These are phyloP conservation scores for Yamadazyma dendronema DNA, from an alignment of 1,139 yeast genomes.

Conservation along the genomic window DNA sequence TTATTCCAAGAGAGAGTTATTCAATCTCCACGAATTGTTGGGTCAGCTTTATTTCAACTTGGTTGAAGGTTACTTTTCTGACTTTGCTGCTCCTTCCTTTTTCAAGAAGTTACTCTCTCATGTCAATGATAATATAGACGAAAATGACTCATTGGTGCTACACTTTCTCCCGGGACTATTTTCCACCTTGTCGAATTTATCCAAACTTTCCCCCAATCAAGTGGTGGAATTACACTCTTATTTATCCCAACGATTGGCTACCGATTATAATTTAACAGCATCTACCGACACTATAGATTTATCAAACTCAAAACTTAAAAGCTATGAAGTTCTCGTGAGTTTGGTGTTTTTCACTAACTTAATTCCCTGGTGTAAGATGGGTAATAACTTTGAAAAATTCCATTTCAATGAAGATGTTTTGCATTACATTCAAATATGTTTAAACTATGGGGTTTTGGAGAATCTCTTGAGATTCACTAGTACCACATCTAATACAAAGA, in stretches of 20 bases:
- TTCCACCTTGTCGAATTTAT: conserved; percentile 34
- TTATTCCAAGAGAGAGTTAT: conserved; percentile 60
- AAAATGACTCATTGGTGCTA: conserved; percentile 60
- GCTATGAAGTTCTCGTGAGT: conserved; percentile 45
- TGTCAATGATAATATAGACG: conserved; percentile 38
- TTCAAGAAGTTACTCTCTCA: conserved; percentile 36
- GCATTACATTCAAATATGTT: conserved; percentile 36
- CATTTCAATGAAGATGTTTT: conserved; percentile 48
- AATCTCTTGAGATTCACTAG: conserved; percentile 69
- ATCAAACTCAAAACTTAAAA: conserved; percentile 52
- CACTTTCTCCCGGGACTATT: conserved; percentile 69
- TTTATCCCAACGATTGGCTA: conserved; percentile 18
- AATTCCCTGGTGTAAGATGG: conserved; percentile 67
- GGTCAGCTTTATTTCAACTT: conserved; percentile 63
- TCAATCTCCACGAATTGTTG: conserved; percentile 67
- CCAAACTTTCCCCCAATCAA: conserved; percentile 18
- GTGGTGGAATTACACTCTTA: conserved; percentile 29
- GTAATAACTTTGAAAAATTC: conserved; percentile 47
- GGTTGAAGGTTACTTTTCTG: conserved; percentile 33
- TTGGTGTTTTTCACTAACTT: conserved; percentile 63
- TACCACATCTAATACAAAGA: conserved; percentile 50
- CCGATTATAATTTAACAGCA: conserved; percentile 23
- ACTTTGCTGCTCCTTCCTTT: conserved; percentile 29
- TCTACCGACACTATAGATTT: conserved; percentile 39
- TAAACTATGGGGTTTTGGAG: conserved; percentile 73